Base-by-base conservation (phyloP, 176 grass and related monocot species). In the Oryza longistaminata region DNA sequence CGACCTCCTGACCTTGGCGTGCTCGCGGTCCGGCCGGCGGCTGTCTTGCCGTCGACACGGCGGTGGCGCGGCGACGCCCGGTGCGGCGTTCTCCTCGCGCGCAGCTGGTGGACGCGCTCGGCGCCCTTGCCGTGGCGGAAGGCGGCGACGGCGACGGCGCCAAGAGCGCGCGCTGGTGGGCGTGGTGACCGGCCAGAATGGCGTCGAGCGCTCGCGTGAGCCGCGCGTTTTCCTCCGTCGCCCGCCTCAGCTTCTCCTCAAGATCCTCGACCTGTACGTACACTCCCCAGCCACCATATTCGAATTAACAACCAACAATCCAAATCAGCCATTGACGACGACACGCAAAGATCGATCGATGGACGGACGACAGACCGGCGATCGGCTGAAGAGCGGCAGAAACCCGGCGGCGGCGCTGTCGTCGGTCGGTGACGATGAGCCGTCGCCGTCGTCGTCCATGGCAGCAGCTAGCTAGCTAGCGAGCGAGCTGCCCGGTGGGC, bases 201-300 rank as follows among this genome's bases (percentile, higher is more conserved):
- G 52, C 75, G 29, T 66, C 64, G 4, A 94, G 62, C 66, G 52
- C 39, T 71, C 70, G 22, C 5, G 53, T 22, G 2, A 94, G 75
- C 71, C 83, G 29, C 67, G 15, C 62, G 89, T 87, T 94, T 71
- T 91, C 92, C 66, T 89, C 86, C 11, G 24, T 61, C 37, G 70
- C 2, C 49, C 67, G 44, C 40, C 62, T 77, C 86, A 94, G 58
- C 86, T 82, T 89, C 17, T 79, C 89, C n/a, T 78, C 86, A 1
- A 94, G 39, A 24, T 73, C 81, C 17, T 65, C 81, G 0, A 0
- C 43, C 78, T 82, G 71, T 61, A 40, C 7, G n/a, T n/a, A 40
- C 7, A 35, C 3, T 35, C 4, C 55, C 46, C 58, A 17, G 43
- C 27, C 26, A 22, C 21, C 22, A 26, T 40, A 3, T 62, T 19